A percentile compares a stretch with the other conserved stretches of the same genome.
Conservation (phyloP, 169 alveolate species). For the Plasmodium coatneyi region DNA sequence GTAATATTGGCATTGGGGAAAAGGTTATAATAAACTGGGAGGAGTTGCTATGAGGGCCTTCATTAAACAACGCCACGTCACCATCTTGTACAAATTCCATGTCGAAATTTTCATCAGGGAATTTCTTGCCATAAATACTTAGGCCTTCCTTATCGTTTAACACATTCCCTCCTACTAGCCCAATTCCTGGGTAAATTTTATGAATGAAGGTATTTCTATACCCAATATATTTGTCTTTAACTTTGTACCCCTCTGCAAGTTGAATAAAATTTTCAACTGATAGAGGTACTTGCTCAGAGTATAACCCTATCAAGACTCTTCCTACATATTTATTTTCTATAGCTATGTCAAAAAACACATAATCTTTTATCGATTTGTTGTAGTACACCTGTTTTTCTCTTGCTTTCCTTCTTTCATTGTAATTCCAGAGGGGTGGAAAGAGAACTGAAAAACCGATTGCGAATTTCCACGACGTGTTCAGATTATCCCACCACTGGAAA, state of each 20-base stretch:
- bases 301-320: conserved; percentile 83
- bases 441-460: conserved; percentile 38
- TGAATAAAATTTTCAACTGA: conserved; percentile 84
- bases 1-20: conserved; percentile 76
- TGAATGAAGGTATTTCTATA: conserved; percentile 79
- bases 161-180: conserved; percentile 81
- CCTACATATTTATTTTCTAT: conserved; percentile 82
- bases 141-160: conserved; percentile 79
- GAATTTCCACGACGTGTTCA: conserved; percentile 46
- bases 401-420: conserved; percentile 71
- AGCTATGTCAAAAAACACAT: conserved; percentile 84
- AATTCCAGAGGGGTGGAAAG: conserved; percentile 67
- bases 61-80: conserved; percentile 82
- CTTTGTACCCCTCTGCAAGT: conserved; percentile 79
- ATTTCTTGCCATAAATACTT: conserved; percentile 80
- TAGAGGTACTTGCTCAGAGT: conserved; percentile 83
- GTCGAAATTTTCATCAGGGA: conserved; percentile 83
- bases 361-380: conserved; percentile 79
- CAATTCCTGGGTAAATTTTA: conserved; percentile 78
- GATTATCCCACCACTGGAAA: conserved; percentile 49
- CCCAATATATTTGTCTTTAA: conserved; percentile 80
- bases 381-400: conserved; percentile 57
- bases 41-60: conserved; percentile 78
- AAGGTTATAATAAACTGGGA: conserved; percentile 83
- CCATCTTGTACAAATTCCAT: conserved; percentile 83